A percentile compares a stretch with the other conserved stretches of the same genome.
phyloP scores from a whole-genome alignment of 768 basidiomycete genomes.

The Russula vinacea region DNA sequence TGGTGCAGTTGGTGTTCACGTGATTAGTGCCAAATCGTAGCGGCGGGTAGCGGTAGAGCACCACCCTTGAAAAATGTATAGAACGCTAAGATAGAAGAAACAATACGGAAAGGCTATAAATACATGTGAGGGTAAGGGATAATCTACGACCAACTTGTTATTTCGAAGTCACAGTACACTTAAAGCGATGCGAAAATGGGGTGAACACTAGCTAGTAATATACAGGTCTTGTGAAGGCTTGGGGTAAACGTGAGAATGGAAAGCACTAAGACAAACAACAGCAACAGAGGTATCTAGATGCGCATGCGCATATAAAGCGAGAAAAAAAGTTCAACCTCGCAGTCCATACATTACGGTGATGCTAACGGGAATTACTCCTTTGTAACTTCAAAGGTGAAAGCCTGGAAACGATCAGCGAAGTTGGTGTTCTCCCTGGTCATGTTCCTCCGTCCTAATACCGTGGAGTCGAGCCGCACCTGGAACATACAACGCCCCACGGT shows the following conservation, averaged over 20 bases:
- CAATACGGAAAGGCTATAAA: constrained; percentile 6
- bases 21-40: constrained; percentile 2
- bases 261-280: constrained; percentile 12
- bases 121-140: constrained; percentile 11
- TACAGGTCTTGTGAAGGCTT: constrained; percentile 17
- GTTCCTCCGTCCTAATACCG: constrained; percentile 13
- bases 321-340: constrained; percentile 1
- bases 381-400: background rate
- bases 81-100: background rate
- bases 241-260: constrained; percentile 7
- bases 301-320: constrained; percentile 24
- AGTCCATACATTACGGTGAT: constrained; percentile 11
- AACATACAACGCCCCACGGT: constrained; percentile 69
- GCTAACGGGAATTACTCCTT: background rate
- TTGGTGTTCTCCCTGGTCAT: constrained; percentile 13
- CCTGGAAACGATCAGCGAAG: constrained; percentile 4
- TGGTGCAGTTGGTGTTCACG: background rate
- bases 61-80: background rate
- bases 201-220: constrained; percentile 12
- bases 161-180: constrained; percentile 8
- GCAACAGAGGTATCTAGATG: constrained; percentile 22
- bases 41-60: background rate
- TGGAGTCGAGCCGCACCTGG: constrained; percentile 26
- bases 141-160: constrained; percentile 10
- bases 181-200: background rate